Conservation (phyloP, 2,329 filamentous ascomycete genomes). For the Aspergillus quadricinctus region DNA sequence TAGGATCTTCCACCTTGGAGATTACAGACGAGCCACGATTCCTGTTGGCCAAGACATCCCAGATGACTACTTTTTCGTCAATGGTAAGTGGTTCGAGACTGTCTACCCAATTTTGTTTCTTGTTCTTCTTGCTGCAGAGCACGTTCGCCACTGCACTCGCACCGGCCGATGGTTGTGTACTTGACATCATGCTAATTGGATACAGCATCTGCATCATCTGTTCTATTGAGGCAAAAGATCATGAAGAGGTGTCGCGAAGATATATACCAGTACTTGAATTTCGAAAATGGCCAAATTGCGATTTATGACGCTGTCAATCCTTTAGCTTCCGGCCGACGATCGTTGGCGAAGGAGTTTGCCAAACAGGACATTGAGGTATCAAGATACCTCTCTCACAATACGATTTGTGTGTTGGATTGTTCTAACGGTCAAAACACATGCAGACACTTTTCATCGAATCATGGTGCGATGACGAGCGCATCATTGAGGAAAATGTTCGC, state of each 20-base stretch:
- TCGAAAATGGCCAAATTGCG: conserved; percentile 95
- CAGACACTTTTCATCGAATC: conserved; percentile 96
- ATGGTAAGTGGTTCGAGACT: conserved; percentile 48
- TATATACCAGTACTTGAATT: conserved; percentile 92
- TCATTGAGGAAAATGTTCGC: conserved; percentile 93
- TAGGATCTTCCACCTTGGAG: conserved; percentile 92
- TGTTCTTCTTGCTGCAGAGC: not conserved
- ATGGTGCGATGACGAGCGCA: conserved; percentile 85
- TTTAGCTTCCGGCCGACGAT: conserved; percentile 72
- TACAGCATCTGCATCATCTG: conserved; percentile 72
- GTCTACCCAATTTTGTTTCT: not conserved
- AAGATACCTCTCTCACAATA: not conserved
- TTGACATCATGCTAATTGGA: conserved; percentile 13
- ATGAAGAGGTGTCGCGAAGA: conserved; percentile 96
- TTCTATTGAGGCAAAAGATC: conserved; percentile 95
- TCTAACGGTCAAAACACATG: not conserved
- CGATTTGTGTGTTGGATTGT: not conserved
- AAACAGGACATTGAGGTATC: conserved; percentile 86
- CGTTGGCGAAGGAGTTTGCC: conserved; percentile 91
- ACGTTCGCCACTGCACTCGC: not conserved
- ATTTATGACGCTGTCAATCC: conserved; percentile 99
- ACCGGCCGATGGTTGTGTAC: not conserved
- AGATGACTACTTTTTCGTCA: conserved; percentile 96
- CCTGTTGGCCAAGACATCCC: conserved; percentile 79
- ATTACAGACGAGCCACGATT: conserved; percentile 89